Conservation (phyloP, 169 alveolate species). For the Plasmodium coatneyi region DNA sequence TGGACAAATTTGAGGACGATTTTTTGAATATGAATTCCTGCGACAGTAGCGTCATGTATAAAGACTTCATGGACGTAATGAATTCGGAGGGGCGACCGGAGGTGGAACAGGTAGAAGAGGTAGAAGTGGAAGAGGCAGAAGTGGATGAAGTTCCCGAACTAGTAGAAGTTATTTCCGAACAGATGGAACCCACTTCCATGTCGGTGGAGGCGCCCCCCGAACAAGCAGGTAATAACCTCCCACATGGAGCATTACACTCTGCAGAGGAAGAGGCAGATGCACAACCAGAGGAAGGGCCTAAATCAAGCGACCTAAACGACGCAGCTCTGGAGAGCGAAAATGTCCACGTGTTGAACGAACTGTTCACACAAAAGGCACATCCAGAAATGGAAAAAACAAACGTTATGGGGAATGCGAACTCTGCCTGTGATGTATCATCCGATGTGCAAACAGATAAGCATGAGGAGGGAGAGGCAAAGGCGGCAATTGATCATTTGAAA, state of each 20-base stretch:
- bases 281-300: not conserved
- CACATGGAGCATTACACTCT: not conserved
- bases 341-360: not conserved
- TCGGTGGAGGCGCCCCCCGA: not conserved
- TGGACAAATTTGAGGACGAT: not conserved
- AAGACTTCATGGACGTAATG: not conserved
- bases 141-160: not conserved
- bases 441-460: not conserved
- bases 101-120: not conserved
- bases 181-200: not conserved
- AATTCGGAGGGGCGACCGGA: not conserved
- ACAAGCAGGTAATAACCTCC: not conserved
- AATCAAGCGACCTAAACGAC: not conserved
- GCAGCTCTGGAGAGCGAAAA: not conserved
- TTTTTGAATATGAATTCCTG: not conserved
- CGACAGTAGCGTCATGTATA: not conserved
- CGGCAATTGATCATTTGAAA: not conserved
- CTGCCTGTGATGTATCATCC: not conserved
- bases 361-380: not conserved
- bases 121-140: not conserved
- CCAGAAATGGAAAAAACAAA: not conserved
- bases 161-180: not conserved
- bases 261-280: not conserved
- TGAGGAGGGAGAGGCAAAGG: not conserved
- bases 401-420: not conserved